Percentiles rank a stretch among this genome's conserved stretches.
phyloP scores from a whole-genome alignment of 108 stramenopile species.

The Pseudonitzschia pungens region DNA sequence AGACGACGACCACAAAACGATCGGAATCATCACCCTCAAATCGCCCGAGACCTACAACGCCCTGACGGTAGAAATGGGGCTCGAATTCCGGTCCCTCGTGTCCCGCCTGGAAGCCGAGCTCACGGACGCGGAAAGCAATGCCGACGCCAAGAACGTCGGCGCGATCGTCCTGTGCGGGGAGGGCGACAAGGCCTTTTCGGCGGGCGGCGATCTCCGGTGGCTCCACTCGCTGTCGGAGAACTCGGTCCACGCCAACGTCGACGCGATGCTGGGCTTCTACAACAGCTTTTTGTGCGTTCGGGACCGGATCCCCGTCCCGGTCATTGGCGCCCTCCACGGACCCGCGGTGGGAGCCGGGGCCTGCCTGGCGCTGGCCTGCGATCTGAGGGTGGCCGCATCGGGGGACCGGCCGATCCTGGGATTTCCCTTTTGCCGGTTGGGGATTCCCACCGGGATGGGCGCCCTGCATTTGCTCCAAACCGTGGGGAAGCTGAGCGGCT shows the following conservation, averaged over 20 bases:
- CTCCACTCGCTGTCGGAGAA: slow-evolving; percentile 43
- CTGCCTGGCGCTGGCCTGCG: slow-evolving; percentile 73
- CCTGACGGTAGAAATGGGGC: slow-evolving; percentile 75
- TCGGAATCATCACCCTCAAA: slow-evolving; percentile 57
- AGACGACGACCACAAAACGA: slow-evolving; percentile 21
- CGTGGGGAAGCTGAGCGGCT: slow-evolving; percentile 17
- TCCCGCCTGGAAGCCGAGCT: slow-evolving; percentile 30
- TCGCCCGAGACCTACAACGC: slow-evolving; percentile 66
- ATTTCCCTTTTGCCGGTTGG: slow-evolving; percentile 71
- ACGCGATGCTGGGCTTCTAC: slow-evolving; percentile 71
- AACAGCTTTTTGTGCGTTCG: slow-evolving; percentile 68
- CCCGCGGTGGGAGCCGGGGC: slow-evolving; percentile 78
- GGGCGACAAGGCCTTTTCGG: slow-evolving; percentile 68
- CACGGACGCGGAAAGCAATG: neutral
- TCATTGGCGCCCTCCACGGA: slow-evolving; percentile 73
- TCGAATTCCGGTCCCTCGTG: slow-evolving; percentile 49
- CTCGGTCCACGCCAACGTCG: slow-evolving; percentile 58
- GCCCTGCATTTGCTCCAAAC: slow-evolving; percentile 58
- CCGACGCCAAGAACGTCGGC: slow-evolving; percentile 26
- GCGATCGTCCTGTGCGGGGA: slow-evolving; percentile 63
- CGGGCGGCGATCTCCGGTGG: slow-evolving; percentile 77
- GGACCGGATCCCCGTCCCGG: slow-evolving; percentile 58
- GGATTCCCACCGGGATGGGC: slow-evolving; percentile 83
- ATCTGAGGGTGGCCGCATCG: slow-evolving; percentile 48
- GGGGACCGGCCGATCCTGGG: slow-evolving; percentile 44